Evolutionary conservation across 805 yeast genomes (phyloP).

Genomic region (Ogataea chonburiensis): DNA sequence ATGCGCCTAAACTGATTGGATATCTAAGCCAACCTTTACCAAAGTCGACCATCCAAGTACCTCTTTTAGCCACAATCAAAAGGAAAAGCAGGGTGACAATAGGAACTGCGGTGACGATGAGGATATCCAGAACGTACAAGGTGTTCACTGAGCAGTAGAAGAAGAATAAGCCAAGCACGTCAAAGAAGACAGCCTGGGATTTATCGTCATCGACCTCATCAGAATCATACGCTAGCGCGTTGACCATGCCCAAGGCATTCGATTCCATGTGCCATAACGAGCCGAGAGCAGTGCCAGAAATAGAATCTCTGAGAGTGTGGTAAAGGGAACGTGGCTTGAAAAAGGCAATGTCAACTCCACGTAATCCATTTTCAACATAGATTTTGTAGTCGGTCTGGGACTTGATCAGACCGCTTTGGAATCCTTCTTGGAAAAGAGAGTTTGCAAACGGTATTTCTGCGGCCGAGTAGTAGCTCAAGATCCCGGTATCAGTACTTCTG

Average conservation of each 20-base stretch:
- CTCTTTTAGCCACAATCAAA: constrained; percentile 43
- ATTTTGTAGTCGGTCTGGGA: constrained; percentile 87
- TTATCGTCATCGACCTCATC: constrained; percentile 33
- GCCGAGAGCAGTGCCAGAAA: constrained; percentile 58
- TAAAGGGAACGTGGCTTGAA: constrained; percentile 80
- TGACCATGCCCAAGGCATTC: constrained; percentile 60
- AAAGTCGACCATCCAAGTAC: constrained; percentile 45
- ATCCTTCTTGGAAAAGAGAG: constrained; percentile 82
- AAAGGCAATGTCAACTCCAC: constrained; percentile 91
- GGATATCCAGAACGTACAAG: constrained; percentile 51
- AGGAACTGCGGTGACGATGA: constrained; percentile 56
- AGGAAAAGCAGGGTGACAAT: constrained; percentile 47
- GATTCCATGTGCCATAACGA: constrained; percentile 86
- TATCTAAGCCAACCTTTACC: constrained; percentile 51
- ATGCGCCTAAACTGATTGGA: constrained; percentile 53
- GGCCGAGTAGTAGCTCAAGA: constrained; percentile 54
- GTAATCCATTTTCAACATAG: constrained; percentile 61
- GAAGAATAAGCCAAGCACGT: constrained; percentile 58
- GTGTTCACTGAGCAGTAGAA: constrained; percentile 50
- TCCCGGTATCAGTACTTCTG: constrained; percentile 77
- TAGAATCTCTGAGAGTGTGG: constrained; percentile 75
- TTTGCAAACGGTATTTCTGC: constrained; percentile 73
- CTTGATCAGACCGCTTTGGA: constrained; percentile 63
- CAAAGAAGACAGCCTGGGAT: constrained; percentile 60
- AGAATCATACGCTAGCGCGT: constrained; percentile 40